phyloP scores from a whole-genome alignment of 2,329 filamentous ascomycete species.

The Erysiphe neolycopersici region DNA sequence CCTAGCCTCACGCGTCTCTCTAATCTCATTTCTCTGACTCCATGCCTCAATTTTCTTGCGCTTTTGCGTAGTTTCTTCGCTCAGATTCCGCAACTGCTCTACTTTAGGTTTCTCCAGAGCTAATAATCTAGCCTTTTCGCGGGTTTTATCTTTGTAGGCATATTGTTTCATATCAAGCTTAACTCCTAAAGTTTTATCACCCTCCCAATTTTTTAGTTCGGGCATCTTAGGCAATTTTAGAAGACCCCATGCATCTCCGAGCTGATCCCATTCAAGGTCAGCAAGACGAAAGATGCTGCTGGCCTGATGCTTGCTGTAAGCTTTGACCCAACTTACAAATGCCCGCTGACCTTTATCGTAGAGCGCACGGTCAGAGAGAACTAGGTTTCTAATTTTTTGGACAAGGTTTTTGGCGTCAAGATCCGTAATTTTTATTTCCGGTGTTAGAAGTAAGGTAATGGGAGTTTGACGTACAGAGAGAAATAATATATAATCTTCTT shows the following conservation, averaged over 20 bases:
- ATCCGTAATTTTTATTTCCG: slow-evolving; percentile 28
- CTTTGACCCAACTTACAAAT: slow-evolving; percentile 81
- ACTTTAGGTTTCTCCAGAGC: slow-evolving; percentile 24
- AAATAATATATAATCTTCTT: slow-evolving; percentile 78
- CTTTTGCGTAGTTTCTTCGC: slow-evolving; percentile 23
- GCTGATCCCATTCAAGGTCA: slow-evolving; percentile 64
- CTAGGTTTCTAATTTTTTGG: slow-evolving; percentile 31
- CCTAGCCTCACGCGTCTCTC: slow-evolving; percentile 31
- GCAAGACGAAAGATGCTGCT: slow-evolving; percentile 66
- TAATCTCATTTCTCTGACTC: slow-evolving; percentile 43
- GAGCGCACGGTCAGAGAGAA: slow-evolving; percentile 22
- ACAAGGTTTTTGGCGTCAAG: slow-evolving; percentile 31
- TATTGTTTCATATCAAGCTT: slow-evolving; percentile 41
- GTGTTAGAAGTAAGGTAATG: slow-evolving; percentile 33
- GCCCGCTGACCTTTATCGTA: slow-evolving; percentile 76
- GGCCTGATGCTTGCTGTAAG: slow-evolving; percentile 76
- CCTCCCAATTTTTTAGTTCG: slow-evolving; percentile 49
- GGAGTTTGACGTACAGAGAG: slow-evolving; percentile 71
- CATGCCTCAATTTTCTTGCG: slow-evolving; percentile 39
- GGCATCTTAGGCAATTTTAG: slow-evolving; percentile 82
- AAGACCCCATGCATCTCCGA: slow-evolving; percentile 64
- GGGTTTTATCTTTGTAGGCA: slow-evolving; percentile 42
- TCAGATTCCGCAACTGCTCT: slow-evolving; percentile 15
- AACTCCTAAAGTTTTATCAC: slow-evolving; percentile 34
- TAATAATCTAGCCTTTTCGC: slow-evolving; percentile 36